Base-by-base conservation (phyloP, 2,329 filamentous ascomycete species). In the Colletotrichum limetticola region DNA sequence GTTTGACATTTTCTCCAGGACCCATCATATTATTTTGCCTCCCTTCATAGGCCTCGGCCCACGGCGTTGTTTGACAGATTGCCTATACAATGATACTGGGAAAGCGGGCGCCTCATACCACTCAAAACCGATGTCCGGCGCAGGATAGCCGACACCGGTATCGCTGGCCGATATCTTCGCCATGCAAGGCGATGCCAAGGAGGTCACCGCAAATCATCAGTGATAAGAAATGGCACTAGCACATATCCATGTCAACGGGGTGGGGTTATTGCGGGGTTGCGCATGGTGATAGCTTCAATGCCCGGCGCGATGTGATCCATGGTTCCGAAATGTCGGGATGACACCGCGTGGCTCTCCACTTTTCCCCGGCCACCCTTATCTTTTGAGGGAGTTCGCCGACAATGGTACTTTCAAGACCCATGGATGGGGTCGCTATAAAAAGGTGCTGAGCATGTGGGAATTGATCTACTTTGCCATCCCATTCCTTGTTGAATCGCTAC, bases 241-340 rank as follows among this genome's bases (percentile, higher is more conserved):
- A 16, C 9, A 9, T 6, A 14, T 16, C 14, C 22, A 9, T 24
- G 16, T 42, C 30, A 6, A 22, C 32, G 5, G 6, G 5, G 52
- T 30, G 30, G 52, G 55, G 62, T 32, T 30, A 28, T 12, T 57
- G 52, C 24, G 24, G 62, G 11, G 52, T 35, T 28, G 7, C 30
- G 19, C 62, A 57, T 24, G 52, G 62, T 16, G 52, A 65, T 46
- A 24, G 62, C 52, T 42, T 65, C 62, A n/a, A 30, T 30, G 5
- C 14, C 24, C 30, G 32, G 49, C 22, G 62, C 62, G 2, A 57
- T 37, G 30, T 53, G 19, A 19, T 35, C 28, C 30, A 53, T 9
- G 22, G 30, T 28, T 12, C 49, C 62, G 22, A 37, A 24, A 22
- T 28, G 30, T 26, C 28, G 35, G 19, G 5, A 55, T 24, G 26